Percentiles rank a stretch among this genome's conserved stretches.
These are phyloP conservation scores for Blastobotrys buckinghamii DNA, from an alignment of 1,139 yeast species.

Conservation along the genomic window DNA sequence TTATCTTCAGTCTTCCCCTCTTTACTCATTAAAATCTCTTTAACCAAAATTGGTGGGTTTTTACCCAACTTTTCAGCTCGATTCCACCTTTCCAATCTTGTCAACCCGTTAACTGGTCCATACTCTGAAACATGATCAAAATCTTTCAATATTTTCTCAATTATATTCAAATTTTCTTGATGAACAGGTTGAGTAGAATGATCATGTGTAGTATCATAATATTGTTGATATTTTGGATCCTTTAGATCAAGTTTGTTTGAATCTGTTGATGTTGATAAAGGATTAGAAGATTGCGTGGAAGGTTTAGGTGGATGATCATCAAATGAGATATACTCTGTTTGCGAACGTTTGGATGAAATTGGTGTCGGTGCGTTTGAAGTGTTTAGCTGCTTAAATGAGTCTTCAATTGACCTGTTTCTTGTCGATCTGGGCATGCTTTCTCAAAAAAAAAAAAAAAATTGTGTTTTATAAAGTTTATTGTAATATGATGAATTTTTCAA, in stretches of 20 bases:
- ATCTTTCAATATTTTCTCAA: slow-evolving; percentile 30
- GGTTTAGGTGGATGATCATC: not conserved
- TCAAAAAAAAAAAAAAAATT: too few relatives aligned
- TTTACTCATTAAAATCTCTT: slow-evolving; percentile 24
- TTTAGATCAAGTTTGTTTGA: not conserved
- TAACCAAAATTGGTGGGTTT: slow-evolving; percentile 34
- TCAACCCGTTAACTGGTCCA: slow-evolving; percentile 37
- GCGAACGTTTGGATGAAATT: not conserved
- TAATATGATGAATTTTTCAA: too few relatives aligned
- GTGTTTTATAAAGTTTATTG: too few relatives aligned
- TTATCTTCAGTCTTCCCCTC: slow-evolving; percentile 19
- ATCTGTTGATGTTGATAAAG: not conserved
- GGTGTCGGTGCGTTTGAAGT: too few relatives aligned
- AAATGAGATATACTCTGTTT: not conserved
- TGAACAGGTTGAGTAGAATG: slow-evolving; percentile 22
- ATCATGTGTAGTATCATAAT: not conserved
- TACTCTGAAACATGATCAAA: slow-evolving; percentile 34
- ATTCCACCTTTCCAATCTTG: slow-evolving; percentile 60
- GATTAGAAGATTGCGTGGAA: not conserved
- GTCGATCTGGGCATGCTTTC: too few relatives aligned
- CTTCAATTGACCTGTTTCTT: too few relatives aligned
- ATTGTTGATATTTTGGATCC: not conserved
- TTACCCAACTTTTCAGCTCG: slow-evolving; percentile 80
- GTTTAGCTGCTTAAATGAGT: too few relatives aligned
- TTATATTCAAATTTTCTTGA: slow-evolving; percentile 25